Base-by-base conservation (phyloP, 1,284 basidiomycete species). In the Stygiomarasmius scandens region DNA sequence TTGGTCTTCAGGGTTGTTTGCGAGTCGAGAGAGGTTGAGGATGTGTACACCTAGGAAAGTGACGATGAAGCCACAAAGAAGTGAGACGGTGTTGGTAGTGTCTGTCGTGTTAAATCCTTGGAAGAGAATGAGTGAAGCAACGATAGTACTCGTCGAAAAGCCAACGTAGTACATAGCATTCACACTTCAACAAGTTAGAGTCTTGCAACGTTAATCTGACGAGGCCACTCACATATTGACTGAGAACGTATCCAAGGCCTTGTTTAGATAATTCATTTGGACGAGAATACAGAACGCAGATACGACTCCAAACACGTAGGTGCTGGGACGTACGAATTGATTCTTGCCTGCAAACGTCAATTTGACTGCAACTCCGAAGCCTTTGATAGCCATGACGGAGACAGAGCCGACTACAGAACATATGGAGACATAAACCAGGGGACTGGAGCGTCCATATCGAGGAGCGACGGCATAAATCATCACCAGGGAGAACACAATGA, bases 231-330 rank as follows among this genome's bases (percentile, higher is more conserved):
- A 95, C 93, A 98, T 93, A 70, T 98, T 99, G 46, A 96, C 98
- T 3, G 94, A 95, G 74, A 98, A 99, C 1, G 90, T 93, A 70
- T 98, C 96, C 54, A 99, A 82, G 0, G 96, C 97, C 71, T 98
- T 98, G 82, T 98, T 99, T 78, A 98, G 98, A 79, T 97, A 99
- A 77, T 98, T 96, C 93, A 97, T 96, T 76, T 98, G 96, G 1
- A 97, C 86, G 53, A 97, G 70, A 68, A 99, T 98, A 75, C 95
- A 98, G 2, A 87, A 77, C 1, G 84, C 83, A 2, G 96, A 91
- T 32, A 94, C 86, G 53, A 94, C 81, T 44, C 87, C 93, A 68
- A 99, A 98, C 48, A 98, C 85, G 72, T 98, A 99, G 11, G 97
- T 99, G 69, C 92, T 95, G 29, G 92, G 87, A 71, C 96, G 93